Conservation (phyloP, 805 yeast genomes). For the Starmerella potacharoeniae region DNA sequence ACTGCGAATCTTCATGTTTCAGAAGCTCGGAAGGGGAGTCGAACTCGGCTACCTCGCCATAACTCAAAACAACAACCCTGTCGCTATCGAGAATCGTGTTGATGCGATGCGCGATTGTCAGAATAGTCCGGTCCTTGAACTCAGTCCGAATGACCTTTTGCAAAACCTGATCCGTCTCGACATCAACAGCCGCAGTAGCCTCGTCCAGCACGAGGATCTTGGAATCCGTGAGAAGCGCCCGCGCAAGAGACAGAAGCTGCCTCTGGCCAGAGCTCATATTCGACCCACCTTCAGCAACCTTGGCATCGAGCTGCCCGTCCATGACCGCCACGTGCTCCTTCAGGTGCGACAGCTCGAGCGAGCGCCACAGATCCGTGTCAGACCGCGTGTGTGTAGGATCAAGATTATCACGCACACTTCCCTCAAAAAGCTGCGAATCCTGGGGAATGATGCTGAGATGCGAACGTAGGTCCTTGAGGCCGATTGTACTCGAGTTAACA, state of each 20-base stretch:
- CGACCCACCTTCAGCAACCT: slow-evolving; percentile 66
- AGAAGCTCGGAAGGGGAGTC: slow-evolving; percentile 62
- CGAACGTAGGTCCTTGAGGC: slow-evolving; percentile 66
- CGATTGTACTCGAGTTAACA: slow-evolving; percentile 52
- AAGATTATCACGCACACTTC: slow-evolving; percentile 70
- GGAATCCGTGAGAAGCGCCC: slow-evolving; percentile 68
- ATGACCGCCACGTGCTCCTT: slow-evolving; percentile 49
- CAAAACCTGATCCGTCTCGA: slow-evolving; percentile 67
- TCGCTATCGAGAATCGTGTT: slow-evolving; percentile 83
- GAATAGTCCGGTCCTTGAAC: slow-evolving; percentile 63
- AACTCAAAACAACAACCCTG: slow-evolving; percentile 59
- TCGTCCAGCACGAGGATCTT: slow-evolving; percentile 74
- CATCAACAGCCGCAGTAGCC: slow-evolving; percentile 85
- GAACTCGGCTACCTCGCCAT: slow-evolving; percentile 66
- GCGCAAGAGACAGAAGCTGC: slow-evolving; percentile 71
- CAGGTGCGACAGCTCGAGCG: slow-evolving; percentile 66
- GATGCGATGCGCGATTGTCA: slow-evolving; percentile 82
- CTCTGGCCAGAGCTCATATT: slow-evolving; percentile 82
- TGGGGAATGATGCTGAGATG: slow-evolving; percentile 81
- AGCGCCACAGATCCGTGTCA: slow-evolving; percentile 78
- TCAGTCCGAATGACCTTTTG: slow-evolving; percentile 69
- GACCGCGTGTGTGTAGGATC: slow-evolving; percentile 63
- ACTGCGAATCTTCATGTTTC: slow-evolving; percentile 53
- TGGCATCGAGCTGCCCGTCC: slow-evolving; percentile 45
- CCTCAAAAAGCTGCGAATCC: slow-evolving; percentile 86